Conservation (phyloP, 2,329 filamentous ascomycete genomes). For the Xylariaceae sp. region DNA sequence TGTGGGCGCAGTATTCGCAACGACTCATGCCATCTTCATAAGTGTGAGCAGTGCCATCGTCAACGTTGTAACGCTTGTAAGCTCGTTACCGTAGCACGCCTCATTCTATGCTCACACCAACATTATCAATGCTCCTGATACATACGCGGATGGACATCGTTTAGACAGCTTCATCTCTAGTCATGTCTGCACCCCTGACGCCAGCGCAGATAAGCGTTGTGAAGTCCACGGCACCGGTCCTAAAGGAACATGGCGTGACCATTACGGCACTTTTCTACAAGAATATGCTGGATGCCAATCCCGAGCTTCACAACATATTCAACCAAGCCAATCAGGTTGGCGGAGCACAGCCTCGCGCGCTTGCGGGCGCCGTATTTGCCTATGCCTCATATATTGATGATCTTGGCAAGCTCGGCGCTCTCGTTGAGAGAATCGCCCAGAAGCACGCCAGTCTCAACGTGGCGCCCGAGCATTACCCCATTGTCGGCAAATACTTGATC, state of each 20-base stretch:
- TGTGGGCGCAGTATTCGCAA: no score
- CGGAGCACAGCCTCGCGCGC: slow-evolving; percentile 64
- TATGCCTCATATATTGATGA: slow-evolving; percentile 73
- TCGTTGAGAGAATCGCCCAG: slow-evolving; percentile 66
- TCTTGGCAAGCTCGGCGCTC: slow-evolving; percentile 53
- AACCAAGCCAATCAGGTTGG: slow-evolving; percentile 65
- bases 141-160: no score
- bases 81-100: no score
- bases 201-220: slow-evolving; percentile 64
- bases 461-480: slow-evolving; percentile 62
- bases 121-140: no score
- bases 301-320: slow-evolving; percentile 66
- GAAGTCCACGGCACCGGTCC: slow-evolving; percentile 71
- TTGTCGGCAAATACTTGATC: slow-evolving; percentile 67
- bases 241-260: slow-evolving; percentile 62
- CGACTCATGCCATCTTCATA: no score
- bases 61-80: no score
- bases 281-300: slow-evolving; percentile 61
- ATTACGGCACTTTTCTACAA: slow-evolving; percentile 73
- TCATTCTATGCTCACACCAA: no score
- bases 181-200: slow-evolving; percentile 49
- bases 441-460: slow-evolving; percentile 74
- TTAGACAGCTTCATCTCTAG: no score
- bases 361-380: slow-evolving; percentile 65
- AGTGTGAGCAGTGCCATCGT: no score